Conservation (phyloP, 331 rosid species). For the Erythrophleum ivorense region DNA sequence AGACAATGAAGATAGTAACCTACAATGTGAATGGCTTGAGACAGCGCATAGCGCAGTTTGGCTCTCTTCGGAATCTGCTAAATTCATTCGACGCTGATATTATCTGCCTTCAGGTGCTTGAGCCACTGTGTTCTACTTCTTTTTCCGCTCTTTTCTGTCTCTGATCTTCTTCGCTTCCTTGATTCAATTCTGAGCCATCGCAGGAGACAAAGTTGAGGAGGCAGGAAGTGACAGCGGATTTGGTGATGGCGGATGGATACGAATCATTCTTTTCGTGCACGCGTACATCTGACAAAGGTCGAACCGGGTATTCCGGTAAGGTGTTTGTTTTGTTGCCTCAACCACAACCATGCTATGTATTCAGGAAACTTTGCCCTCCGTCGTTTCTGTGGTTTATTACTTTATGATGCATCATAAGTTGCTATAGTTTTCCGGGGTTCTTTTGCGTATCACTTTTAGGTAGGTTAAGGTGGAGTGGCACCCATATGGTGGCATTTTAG, state of each 20-base stretch:
- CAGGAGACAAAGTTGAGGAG: constrained; percentile 84
- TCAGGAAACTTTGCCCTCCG: background rate
- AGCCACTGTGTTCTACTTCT: background rate
- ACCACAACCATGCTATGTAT: background rate
- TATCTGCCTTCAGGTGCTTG: constrained; percentile 73
- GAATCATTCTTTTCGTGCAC: constrained; percentile 91
- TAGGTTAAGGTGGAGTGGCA: background rate
- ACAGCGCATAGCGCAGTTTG: constrained; percentile 85
- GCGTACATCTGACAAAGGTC: constrained; percentile 72
- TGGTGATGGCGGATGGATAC: constrained; percentile 79
- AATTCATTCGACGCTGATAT: constrained; percentile 86
- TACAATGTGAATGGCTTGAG: constrained; percentile 93
- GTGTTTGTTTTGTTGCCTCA: constrained; percentile 42
- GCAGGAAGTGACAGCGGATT: constrained; percentile 78
- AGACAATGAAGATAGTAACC: constrained; percentile 79
- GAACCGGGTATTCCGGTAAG: constrained; percentile 84
- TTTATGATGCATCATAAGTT: background rate
- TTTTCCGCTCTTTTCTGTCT: background rate
- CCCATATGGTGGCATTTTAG: constrained; percentile 9
- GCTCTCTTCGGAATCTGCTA: constrained; percentile 82
- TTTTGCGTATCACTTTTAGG: background rate
- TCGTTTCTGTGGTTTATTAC: background rate
- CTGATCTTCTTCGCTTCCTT: background rate
- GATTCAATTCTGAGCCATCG: constrained; percentile 17
- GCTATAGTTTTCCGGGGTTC: background rate